Evolutionary conservation across 495 filamentous ascomycete species (phyloP).

Genomic region (Amniculicola lignicola): DNA sequence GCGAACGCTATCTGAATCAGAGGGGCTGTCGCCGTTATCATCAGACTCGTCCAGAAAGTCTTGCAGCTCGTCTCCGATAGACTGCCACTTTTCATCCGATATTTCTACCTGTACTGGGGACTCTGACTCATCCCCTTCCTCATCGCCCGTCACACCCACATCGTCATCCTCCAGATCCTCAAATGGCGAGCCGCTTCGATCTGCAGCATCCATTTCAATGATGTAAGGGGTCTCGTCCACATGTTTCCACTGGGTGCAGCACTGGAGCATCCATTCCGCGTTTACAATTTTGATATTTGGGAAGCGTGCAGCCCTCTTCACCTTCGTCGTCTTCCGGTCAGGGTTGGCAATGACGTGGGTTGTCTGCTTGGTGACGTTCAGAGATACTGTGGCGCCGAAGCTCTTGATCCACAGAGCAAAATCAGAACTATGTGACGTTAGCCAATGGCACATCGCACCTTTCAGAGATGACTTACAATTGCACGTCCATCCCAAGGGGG

Average conservation of each 20-base stretch:
- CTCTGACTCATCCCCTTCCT: conserved; percentile 1
- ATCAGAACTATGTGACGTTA: conserved; percentile 57
- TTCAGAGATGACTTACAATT: conserved; percentile 44
- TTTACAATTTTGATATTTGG: conserved; percentile 82
- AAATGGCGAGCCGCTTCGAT: conserved; percentile 24
- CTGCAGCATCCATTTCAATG: conserved; percentile 38
- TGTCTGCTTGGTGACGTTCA: conserved; percentile 54
- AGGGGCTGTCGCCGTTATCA: conserved; percentile 38
- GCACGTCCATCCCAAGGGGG: conserved; percentile 71
- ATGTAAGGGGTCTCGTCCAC: conserved; percentile 74
- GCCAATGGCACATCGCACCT: conserved; percentile 5
- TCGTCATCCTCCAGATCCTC: conserved; percentile 33
- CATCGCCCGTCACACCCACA: conserved; percentile 20
- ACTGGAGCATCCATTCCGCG: conserved; percentile 82
- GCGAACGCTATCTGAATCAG: conserved; percentile 34
- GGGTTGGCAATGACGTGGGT: conserved; percentile 71
- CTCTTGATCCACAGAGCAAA: conserved; percentile 76
- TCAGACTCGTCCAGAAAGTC: conserved; percentile 63
- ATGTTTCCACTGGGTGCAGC: conserved; percentile 71
- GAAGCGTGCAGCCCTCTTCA: conserved; percentile 66
- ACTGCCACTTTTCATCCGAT: conserved; percentile 57
- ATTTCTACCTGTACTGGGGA: neutral
- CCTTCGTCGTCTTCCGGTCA: conserved; percentile 78
- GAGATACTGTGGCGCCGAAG: conserved; percentile 74
- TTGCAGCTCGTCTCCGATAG: conserved; percentile 67